Evolutionary conservation across 108 stramenopile genomes (phyloP), one percentile per base, ranked within the genome.

Genomic region (Pinguiococcus pyrenoidosus): DNA sequence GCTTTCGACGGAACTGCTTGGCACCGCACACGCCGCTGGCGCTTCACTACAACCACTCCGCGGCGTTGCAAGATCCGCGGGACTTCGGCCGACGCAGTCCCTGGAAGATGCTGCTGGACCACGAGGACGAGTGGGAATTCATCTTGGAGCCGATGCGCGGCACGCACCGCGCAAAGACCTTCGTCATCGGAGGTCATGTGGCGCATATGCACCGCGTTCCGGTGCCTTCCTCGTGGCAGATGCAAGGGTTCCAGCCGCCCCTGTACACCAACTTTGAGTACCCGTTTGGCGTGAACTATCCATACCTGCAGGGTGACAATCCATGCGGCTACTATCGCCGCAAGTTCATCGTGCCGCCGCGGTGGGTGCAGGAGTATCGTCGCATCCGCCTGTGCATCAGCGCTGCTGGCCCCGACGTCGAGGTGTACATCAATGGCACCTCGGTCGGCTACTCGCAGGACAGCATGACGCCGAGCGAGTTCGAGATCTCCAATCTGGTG

Each of bases 401-500:
- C 44, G 50, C 84, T 24, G 67, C 80, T 2, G 85, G 82, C 52
- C 67, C 80, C 3, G 79, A 75, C 18, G 80, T 75, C 49, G 81
- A 75, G 54, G 73, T 85, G 0, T 83, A 65, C 48, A 46, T 82
- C 43, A 83, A 90, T 56, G 80, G 73, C 0, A 24, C 62, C 2
- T 57, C 61, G 29, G 54, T 85, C 2, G 89, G 89, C 10, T 85
- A 78, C 55, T 69, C 66, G 27, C 78, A 87, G 51, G 89, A 90
- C 59, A 78, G 75, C 18, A 41, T 39, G 38, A 47, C 33, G 3
- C 21, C 12, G 32, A 25, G 46, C 22, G 37, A 38, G 30, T 37
- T 56, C 6, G 55, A 42, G 2, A 62, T 46, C 10, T 37, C 50
- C n/a, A 24, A 27, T 37, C 6, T 51, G 4, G 7, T 51, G 13